Conservation (phyloP, 1,284 basidiomycete genomes). For the Ganoderma resinaceum region DNA sequence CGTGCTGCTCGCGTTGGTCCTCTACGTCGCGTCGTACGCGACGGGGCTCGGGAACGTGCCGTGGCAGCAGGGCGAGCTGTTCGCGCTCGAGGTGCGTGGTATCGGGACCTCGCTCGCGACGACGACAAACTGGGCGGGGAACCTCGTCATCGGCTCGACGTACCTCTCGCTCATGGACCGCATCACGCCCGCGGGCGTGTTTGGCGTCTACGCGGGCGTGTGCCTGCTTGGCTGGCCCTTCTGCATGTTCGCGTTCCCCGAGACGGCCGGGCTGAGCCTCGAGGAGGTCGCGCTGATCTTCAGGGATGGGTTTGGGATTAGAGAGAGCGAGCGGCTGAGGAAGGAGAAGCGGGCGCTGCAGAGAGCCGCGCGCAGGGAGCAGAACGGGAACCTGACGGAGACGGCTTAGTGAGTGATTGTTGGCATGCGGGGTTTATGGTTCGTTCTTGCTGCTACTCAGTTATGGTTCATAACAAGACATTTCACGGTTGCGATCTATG, state of each 20-base stretch:
- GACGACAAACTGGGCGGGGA: conserved; percentile 83
- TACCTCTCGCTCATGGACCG: conserved; percentile 80
- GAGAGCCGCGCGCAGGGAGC: conserved; percentile 7
- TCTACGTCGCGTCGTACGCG: conserved; percentile 86
- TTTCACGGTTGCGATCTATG: too few relatives aligned
- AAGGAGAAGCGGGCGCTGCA: conserved; percentile 46
- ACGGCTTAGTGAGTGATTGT: neutral
- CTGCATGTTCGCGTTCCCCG: conserved; percentile 76
- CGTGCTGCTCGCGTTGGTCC: conserved; percentile 79
- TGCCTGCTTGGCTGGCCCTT: conserved; percentile 78
- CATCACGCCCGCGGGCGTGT: conserved; percentile 82
- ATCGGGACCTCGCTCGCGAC: conserved; percentile 84
- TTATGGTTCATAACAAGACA: too few relatives aligned
- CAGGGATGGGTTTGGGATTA: conserved; percentile 62
- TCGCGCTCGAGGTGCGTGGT: conserved; percentile 81
- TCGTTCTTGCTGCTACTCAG: too few relatives aligned
- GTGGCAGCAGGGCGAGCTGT: conserved; percentile 89
- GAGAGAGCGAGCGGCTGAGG: conserved; percentile 57
- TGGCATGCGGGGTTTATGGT: neutral
- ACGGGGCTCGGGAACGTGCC: conserved; percentile 82
- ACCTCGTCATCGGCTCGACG: conserved; percentile 81
- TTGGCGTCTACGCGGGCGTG: conserved; percentile 81
- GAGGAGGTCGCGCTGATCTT: conserved; percentile 78
- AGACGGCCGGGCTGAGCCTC: conserved; percentile 78
- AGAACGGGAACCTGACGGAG: neutral